Evolutionary conservation across 345 rosid genomes (phyloP).

Genomic region (Orychophragmus violaceus): DNA sequence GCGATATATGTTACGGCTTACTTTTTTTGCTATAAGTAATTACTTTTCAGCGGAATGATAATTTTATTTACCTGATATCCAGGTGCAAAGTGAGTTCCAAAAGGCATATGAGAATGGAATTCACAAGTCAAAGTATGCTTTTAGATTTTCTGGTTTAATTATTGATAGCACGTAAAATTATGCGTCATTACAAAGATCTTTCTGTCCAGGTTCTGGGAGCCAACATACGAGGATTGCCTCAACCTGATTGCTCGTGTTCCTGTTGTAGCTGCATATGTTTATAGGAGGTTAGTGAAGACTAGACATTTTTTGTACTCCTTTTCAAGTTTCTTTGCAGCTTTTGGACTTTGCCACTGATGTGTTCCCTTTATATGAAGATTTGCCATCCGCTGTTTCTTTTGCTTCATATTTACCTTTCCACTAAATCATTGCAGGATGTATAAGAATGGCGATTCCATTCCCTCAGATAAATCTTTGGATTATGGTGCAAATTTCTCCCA

Average conservation of each 20-base stretch:
- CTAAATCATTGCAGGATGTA: conserved; percentile 49
- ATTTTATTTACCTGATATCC: conserved; percentile 24
- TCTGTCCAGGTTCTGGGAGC: conserved; percentile 85
- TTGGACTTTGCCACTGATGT: background rate
- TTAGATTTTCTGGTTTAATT: conserved; percentile 12
- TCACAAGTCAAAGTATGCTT: conserved; percentile 73
- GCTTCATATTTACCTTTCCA: conserved; percentile 3
- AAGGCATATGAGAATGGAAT: conserved; percentile 89
- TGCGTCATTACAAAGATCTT: conserved; percentile 15
- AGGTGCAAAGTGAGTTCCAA: conserved; percentile 98
- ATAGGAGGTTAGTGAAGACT: conserved; percentile 60
- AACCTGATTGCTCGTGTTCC: conserved; percentile 91
- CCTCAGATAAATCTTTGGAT: conserved; percentile 69
- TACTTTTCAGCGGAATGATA: background rate
- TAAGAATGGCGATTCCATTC: conserved; percentile 71
- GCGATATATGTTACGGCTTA: background rate
- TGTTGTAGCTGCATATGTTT: conserved; percentile 79
- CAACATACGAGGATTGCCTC: conserved; percentile 87
- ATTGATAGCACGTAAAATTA: conserved; percentile 5
- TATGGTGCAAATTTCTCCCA: conserved; percentile 88
- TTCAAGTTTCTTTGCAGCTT: background rate
- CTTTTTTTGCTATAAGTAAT: background rate
- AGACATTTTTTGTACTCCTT: background rate
- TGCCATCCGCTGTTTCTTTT: background rate
- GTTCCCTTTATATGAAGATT: background rate